phyloP scores from a whole-genome alignment of 1,284 basidiomycete species.

The Anthracocystis setariae region DNA sequence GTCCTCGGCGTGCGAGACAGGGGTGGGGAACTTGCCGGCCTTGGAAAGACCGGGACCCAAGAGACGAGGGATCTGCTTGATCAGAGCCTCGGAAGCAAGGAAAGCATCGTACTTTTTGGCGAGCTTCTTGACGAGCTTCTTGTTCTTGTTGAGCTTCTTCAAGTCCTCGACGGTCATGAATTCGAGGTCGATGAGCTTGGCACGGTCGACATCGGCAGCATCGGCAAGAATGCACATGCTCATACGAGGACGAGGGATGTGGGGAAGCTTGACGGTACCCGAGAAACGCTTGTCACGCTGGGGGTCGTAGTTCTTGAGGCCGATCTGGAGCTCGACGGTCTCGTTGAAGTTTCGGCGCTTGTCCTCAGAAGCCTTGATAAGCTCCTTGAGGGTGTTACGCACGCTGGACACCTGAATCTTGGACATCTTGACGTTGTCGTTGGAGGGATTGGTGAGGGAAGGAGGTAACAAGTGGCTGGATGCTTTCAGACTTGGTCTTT shows the following conservation, averaged over 20 bases:
- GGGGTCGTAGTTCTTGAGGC: constrained; percentile 68
- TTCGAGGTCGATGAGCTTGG: constrained; percentile 95
- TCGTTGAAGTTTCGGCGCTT: constrained; percentile 67
- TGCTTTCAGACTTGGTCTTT: constrained; percentile 11
- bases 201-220: constrained; percentile 97
- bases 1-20: constrained; percentile 90
- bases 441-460: constrained; percentile 32
- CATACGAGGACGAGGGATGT: constrained; percentile 98
- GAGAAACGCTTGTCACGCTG: constrained; percentile 69
- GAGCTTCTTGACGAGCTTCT: constrained; percentile 99
- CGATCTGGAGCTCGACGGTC: constrained; percentile 68
- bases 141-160: constrained; percentile 99
- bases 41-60: constrained; percentile 99
- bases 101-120: constrained; percentile 99
- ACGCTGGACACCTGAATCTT: constrained; percentile 66
- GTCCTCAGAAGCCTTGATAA: constrained; percentile 64
- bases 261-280: constrained; percentile 78
- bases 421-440: constrained; percentile 44
- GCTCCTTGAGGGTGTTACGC: constrained; percentile 63
- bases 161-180: constrained; percentile 99
- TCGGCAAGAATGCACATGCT: constrained; percentile 99
- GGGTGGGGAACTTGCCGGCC: constrained; percentile 99
- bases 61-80: constrained; percentile 99
- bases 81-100: constrained; percentile 94
- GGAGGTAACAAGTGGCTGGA: constrained; percentile 1